A percentile compares a stretch with the other conserved stretches of the same genome.
These are phyloP conservation scores for Oidium heveae DNA, from an alignment of 2,329 filamentous ascomycete species.

Conservation along the genomic window DNA sequence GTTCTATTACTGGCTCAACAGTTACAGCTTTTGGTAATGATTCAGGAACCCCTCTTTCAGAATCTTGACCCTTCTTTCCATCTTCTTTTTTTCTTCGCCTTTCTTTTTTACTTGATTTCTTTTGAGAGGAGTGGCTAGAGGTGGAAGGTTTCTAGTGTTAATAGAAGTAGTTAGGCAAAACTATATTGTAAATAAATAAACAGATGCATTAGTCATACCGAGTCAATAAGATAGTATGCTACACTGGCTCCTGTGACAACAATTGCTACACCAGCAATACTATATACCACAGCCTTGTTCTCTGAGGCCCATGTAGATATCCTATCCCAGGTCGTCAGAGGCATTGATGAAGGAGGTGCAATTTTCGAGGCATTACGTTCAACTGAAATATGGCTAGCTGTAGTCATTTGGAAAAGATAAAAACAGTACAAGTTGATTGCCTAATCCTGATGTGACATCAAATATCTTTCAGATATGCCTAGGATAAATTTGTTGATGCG, in stretches of 20 bases:
- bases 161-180: conserved; percentile 4
- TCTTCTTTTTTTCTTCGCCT: conserved; percentile 68
- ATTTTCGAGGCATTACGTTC: too few relatives aligned
- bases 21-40: conserved; percentile 22
- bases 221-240: conserved; percentile 62
- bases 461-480: too few relatives aligned
- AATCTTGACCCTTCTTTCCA: conserved; percentile 46
- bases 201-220: conserved; percentile 19
- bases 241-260: conserved; percentile 79
- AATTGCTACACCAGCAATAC: conserved; percentile 79
- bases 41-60: conserved; percentile 26
- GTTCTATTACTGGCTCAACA: conserved; percentile 35
- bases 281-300: conserved; percentile 89
- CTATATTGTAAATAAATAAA: conserved; percentile 1
- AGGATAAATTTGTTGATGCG: too few relatives aligned
- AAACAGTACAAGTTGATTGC: too few relatives aligned
- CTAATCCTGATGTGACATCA: too few relatives aligned
- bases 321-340: conserved; percentile 42
- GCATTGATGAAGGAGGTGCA: conserved; percentile 5
- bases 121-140: conserved; percentile 20
- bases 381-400: too few relatives aligned
- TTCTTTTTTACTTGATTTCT: conserved; percentile 75
- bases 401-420: too few relatives aligned
- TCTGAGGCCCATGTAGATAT: conserved; percentile 80
- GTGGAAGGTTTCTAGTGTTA: conserved; percentile 8